Conservation (phyloP, 1,139 yeast genomes). For the Pichia sp. region DNA sequence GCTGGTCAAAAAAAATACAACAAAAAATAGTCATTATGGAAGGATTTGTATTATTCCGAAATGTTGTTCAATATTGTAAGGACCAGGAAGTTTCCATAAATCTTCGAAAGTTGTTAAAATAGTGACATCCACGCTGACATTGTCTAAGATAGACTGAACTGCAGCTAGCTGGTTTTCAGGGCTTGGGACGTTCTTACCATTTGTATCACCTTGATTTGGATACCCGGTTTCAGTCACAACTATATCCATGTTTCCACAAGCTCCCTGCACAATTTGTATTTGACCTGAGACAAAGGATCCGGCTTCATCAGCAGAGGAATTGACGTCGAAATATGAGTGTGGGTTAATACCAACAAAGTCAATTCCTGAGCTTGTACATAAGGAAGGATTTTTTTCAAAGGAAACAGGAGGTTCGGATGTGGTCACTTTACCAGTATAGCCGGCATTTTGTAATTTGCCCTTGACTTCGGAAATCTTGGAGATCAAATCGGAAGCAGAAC, state of each 20-base stretch:
- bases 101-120: constrained; percentile 76
- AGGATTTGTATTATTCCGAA: constrained; percentile 57
- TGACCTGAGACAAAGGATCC: constrained; percentile 72
- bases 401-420: constrained; percentile 88
- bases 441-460: constrained; percentile 53
- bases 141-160: constrained; percentile 52
- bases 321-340: constrained; percentile 75
- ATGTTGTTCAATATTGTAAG: constrained; percentile 77
- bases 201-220: constrained; percentile 66
- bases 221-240: constrained; percentile 84
- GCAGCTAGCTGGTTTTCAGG: constrained; percentile 68
- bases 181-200: constrained; percentile 73
- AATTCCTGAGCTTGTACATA: constrained; percentile 63
- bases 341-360: constrained; percentile 84
- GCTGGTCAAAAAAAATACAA: neutral
- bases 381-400: constrained; percentile 54
- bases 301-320: constrained; percentile 57
- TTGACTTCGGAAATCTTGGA: constrained; percentile 62
- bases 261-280: constrained; percentile 45
- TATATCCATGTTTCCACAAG: constrained; percentile 47
- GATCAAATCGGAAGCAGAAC: constrained; percentile 54
- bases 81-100: constrained; percentile 84
- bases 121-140: constrained; percentile 56
- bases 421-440: constrained; percentile 71
- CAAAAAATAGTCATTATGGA: neutral